These are phyloP conservation scores for Cryptococcus hybrid DNA, from an alignment of 1,284 basidiomycete genomes.

Conservation along the genomic window DNA sequence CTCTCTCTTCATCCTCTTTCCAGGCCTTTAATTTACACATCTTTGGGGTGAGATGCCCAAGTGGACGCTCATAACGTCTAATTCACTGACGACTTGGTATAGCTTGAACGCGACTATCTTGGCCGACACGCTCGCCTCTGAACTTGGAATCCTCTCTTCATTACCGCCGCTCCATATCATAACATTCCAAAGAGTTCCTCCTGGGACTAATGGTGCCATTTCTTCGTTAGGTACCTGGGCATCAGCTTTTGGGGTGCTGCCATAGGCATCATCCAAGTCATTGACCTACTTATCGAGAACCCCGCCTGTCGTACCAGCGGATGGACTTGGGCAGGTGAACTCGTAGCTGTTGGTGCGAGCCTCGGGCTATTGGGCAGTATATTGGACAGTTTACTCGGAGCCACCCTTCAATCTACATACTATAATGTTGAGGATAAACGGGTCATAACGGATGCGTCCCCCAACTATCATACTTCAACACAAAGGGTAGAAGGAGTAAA, in stretches of 20 bases:
- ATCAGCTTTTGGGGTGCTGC: constrained; percentile 70
- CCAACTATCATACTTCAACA: no score
- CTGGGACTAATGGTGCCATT: constrained; percentile 89
- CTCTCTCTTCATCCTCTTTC: constrained; percentile 14
- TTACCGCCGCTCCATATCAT: constrained; percentile 71
- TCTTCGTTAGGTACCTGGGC: constrained; percentile 70
- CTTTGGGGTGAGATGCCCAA: constrained; percentile 61
- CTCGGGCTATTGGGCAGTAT: constrained; percentile 73
- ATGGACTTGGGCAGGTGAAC: constrained; percentile 48
- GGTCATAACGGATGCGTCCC: constrained; percentile 64
- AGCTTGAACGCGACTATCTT: constrained; percentile 32
- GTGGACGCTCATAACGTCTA: neutral
- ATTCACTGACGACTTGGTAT: neutral
- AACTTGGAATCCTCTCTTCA: constrained; percentile 72
- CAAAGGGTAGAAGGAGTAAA: constrained; percentile 42
- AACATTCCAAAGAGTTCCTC: constrained; percentile 68
- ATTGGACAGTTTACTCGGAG: constrained; percentile 84
- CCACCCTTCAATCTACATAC: constrained; percentile 78
- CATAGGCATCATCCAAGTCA: constrained; percentile 64
- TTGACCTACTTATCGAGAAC: constrained; percentile 65
- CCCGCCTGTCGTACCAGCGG: constrained; percentile 51
- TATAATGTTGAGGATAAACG: constrained; percentile 64
- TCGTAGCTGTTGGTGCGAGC: constrained; percentile 61
- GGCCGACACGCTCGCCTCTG: constrained; percentile 41
- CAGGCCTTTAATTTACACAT: constrained; percentile 39